Conservation (phyloP, 225 moss, liverwort and hornwort species). For the Marchantia paleacea region DNA sequence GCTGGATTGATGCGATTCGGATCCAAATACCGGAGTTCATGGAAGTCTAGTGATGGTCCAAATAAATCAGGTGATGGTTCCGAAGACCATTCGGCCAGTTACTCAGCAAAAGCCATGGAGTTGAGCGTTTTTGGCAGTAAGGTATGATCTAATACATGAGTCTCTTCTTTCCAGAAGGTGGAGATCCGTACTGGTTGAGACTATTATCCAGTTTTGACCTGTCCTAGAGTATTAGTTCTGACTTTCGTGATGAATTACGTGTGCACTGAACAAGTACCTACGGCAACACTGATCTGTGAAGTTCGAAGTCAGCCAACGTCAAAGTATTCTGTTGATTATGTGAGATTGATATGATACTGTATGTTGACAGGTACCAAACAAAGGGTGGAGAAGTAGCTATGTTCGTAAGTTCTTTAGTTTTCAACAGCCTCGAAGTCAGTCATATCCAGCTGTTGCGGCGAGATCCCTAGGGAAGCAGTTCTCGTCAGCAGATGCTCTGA, state of each 20-base stretch:
- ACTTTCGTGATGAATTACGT: not conserved
- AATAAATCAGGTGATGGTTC: conserved; percentile 40
- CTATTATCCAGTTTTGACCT: too few species aligned
- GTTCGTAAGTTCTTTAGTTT: conserved; percentile 12
- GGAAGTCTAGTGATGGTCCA: conserved; percentile 12
- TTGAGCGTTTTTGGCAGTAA: conserved; percentile 70
- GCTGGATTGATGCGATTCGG: conserved; percentile 13
- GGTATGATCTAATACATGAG: conserved; percentile 29
- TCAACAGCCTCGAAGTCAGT: conserved; percentile 31
- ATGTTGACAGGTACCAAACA: conserved; percentile 22
- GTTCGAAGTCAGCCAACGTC: not conserved
- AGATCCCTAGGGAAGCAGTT: conserved; percentile 21
- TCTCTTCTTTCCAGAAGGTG: not conserved
- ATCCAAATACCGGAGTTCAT: conserved; percentile 10
- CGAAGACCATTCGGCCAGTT: conserved; percentile 45
- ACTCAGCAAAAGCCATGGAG: conserved; percentile 63
- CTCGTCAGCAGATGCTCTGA: conserved; percentile 24
- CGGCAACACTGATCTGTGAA: too few species aligned
- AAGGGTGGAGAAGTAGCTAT: conserved; percentile 27
- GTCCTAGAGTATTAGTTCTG: not conserved
- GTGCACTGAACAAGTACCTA: too few species aligned
- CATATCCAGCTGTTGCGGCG: conserved; percentile 40
- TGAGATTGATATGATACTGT: not conserved
- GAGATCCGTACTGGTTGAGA: too few species aligned
- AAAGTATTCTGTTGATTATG: not conserved